A percentile compares a stretch with the other conserved stretches of the same genome.
phyloP scores from a whole-genome alignment of 2,329 filamentous ascomycete species.

The Trichoderma sp. region DNA sequence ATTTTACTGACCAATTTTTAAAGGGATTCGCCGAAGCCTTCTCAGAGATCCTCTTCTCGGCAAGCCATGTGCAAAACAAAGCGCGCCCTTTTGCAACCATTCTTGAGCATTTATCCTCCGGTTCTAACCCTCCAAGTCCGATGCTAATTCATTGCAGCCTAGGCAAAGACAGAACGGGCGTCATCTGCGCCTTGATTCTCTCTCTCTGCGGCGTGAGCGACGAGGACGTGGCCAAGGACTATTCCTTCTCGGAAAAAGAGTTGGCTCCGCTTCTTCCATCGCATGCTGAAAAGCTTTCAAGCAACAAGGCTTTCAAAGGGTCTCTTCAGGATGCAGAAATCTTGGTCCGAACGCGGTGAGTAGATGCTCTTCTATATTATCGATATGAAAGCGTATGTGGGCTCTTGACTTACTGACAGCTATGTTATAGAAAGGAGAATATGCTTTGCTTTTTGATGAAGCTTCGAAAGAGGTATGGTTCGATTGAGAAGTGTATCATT shows the following conservation, averaged over 20 bases:
- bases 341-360: neutral
- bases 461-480: neutral
- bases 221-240: slow-evolving; percentile 63
- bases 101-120: neutral
- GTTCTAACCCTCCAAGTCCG: slow-evolving; percentile 36
- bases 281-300: neutral
- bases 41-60: neutral
- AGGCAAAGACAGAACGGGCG: slow-evolving; percentile 75
- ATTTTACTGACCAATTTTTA: neutral
- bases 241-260: slow-evolving; percentile 65
- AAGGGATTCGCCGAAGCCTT: neutral
- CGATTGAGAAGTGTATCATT: neutral
- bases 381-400: neutral
- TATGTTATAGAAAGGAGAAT: neutral
- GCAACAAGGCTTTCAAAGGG: neutral
- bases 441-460: neutral
- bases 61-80: neutral
- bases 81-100: neutral
- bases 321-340: neutral
- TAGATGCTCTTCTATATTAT: neutral
- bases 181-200: slow-evolving; percentile 67
- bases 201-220: slow-evolving; percentile 63
- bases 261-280: slow-evolving; percentile 39
- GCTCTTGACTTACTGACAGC: neutral
- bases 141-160: slow-evolving; percentile 72